phyloP scores from a whole-genome alignment of 495 filamentous ascomycete species.

The Xylaria bambusicola region DNA sequence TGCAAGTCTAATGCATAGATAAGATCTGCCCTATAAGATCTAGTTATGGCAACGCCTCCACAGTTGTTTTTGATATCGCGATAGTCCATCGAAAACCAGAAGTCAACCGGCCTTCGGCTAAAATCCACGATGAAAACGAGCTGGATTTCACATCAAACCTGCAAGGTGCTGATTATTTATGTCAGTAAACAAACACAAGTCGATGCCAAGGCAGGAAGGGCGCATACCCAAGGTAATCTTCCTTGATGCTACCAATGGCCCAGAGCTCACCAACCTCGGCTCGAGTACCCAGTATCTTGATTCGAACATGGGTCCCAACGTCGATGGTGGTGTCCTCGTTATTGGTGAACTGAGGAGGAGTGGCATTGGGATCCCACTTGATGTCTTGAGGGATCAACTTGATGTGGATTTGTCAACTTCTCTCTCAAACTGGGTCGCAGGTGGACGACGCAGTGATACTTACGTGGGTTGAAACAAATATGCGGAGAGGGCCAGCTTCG shows the following conservation, averaged over 20 bases:
- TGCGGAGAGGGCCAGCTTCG: conserved; percentile 79
- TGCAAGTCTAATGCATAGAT: conserved; percentile 12
- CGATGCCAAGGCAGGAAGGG: not conserved
- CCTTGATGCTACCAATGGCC: conserved; percentile 96
- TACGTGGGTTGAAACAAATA: conserved; percentile 89
- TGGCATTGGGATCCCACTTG: conserved; percentile 87
- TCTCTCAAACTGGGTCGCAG: not conserved
- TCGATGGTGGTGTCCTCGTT: conserved; percentile 92
- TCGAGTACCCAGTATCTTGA: conserved; percentile 90
- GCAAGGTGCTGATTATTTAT: conserved; percentile 11
- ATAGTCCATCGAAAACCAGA: conserved; percentile 6
- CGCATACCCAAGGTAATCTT: conserved; percentile 63
- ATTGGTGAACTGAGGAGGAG: conserved; percentile 80
- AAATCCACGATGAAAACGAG: conserved; percentile 3
- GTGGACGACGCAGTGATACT: conserved; percentile 33
- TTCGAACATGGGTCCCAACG: conserved; percentile 85
- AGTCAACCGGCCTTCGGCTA: not conserved
- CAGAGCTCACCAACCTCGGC: conserved; percentile 91
- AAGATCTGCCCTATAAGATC: conserved; percentile 19
- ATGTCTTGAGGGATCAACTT: conserved; percentile 92
- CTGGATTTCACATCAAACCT: conserved; percentile 14
- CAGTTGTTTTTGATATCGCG: not conserved
- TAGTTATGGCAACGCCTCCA: conserved; percentile 12
- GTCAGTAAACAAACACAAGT: not conserved
- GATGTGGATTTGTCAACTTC: conserved; percentile 29